Base-by-base conservation (phyloP, 208 protist species). In the Crithidia mellificae region DNA sequence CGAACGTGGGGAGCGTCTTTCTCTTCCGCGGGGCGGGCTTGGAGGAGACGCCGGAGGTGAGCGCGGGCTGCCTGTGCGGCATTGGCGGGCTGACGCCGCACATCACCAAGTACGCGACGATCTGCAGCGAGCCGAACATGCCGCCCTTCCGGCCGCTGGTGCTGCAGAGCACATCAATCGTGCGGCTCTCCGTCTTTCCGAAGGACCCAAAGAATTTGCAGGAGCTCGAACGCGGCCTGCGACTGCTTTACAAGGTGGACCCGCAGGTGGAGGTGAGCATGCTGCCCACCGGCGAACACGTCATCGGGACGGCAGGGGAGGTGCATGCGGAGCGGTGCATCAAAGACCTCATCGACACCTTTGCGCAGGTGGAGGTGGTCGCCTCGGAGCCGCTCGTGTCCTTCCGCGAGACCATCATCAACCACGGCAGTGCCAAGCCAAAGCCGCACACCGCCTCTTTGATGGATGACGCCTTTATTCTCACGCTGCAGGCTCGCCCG, bases 271-370 rank as follows among this genome's bases (percentile, higher is more conserved):
- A 98, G 63, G 84, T 98, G 25, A 90, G 82, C 25, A 83, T 99
- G 29, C 83, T 97, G 67, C 89, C 97, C 12, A 98, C 92, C 15
- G 98, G 98, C 12, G 97, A 99, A 68, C 95, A 98, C 71, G 92
- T 99, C 17, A 94, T 99, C 75, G 93, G 91, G 19, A 94, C 97
- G 2, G 91, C 96, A 4, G 98, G 98, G 34, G 97, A 98, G 72
- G 84, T 99, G n/a, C 98, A 99, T 74, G 83, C 98, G 32, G 96
- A 98, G 72, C 79, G 94, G 9, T 99, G 97, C 77, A 56, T 99
- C 58, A 92, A 94, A 47, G 98, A 99, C 63, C 78, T 96, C 46
- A 68, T 97, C 39, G 89, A 95, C 64, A 88, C 89, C 29, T 97
- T 96, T 67, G 89, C 93, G 6, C 77, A 85, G 27, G 83, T 96